Conservation (phyloP, 768 basidiomycete genomes). For the Tylopilus subfusipes region DNA sequence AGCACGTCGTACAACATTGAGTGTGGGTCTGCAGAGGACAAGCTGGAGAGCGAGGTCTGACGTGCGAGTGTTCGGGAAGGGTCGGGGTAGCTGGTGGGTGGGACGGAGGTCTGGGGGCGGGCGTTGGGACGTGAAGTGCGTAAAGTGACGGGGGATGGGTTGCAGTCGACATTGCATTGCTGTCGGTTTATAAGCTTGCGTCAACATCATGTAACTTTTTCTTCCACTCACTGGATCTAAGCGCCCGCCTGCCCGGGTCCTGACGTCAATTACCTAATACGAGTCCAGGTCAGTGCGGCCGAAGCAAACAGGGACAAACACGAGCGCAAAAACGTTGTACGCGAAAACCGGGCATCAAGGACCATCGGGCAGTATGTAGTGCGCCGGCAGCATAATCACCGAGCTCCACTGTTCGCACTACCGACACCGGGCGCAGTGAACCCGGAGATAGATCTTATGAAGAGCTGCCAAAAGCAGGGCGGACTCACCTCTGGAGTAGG, state of each 20-base stretch:
- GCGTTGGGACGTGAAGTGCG: background rate
- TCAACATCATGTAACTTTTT: constrained; percentile 15
- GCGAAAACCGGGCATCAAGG: background rate
- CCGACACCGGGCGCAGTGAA: constrained; percentile 10
- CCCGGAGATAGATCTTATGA: constrained; percentile 18
- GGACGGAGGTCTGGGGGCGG: constrained; percentile 7
- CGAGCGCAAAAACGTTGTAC: background rate
- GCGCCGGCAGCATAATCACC: constrained; percentile 23
- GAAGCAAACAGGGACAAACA: constrained; percentile 12
- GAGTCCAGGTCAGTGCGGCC: constrained; percentile 5
- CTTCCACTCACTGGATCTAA: constrained; percentile 11
- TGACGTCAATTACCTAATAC: constrained; percentile 31
- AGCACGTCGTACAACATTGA: constrained; percentile 24
- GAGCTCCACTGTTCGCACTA: constrained; percentile 13
- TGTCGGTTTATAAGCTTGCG: constrained; percentile 19
- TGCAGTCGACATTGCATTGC: constrained; percentile 7
- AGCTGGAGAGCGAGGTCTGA: constrained; percentile 6
- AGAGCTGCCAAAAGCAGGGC: constrained; percentile 11
- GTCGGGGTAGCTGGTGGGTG: constrained; percentile 23
- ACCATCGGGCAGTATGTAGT: background rate
- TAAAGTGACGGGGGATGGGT: background rate
- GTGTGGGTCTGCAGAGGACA: background rate
- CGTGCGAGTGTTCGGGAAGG: constrained; percentile 6
- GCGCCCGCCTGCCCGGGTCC: constrained; percentile 8
- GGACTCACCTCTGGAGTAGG: constrained; percentile 22